Percentiles rank a stretch among this genome's conserved stretches.
phyloP scores from a whole-genome alignment of 2,329 filamentous ascomycete genomes.

The Simplicillium aogashimaense region DNA sequence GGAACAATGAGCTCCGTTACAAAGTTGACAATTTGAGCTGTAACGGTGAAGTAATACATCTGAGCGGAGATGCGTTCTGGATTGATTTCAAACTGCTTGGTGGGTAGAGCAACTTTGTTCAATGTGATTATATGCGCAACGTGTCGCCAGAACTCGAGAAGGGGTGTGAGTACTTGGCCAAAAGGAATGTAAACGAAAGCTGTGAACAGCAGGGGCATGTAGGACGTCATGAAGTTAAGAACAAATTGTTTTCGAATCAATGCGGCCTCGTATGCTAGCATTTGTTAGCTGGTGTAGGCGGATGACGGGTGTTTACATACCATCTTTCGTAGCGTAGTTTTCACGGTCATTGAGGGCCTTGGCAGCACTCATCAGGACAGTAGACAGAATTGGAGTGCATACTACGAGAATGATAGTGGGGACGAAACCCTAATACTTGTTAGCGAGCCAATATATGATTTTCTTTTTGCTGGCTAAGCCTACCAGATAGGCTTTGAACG shows the following conservation, averaged over 20 bases:
- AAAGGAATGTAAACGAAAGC: constrained; percentile 95
- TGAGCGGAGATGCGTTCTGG: constrained; percentile 76
- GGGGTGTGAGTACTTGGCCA: constrained; percentile 70
- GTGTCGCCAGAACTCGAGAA: constrained; percentile 71
- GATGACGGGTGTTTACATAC: constrained; percentile 20
- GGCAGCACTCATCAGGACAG: constrained; percentile 66
- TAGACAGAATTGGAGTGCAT: constrained; percentile 67
- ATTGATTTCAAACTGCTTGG: constrained; percentile 67
- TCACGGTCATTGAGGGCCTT: constrained; percentile 71
- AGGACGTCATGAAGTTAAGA: constrained; percentile 93
- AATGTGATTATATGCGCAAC: constrained; percentile 68
- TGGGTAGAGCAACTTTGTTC: constrained; percentile 60
- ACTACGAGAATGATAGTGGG: constrained; percentile 82
- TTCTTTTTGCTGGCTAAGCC: constrained; percentile 16
- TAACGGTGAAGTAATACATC: constrained; percentile 93
- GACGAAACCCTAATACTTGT: constrained; percentile 58
- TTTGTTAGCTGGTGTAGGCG: constrained; percentile 6
- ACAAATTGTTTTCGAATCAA: constrained; percentile 91
- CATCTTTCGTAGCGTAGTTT: constrained; percentile 82
- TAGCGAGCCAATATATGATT: background rate
- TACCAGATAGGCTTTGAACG: constrained; percentile 76
- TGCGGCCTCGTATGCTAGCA: constrained; percentile 63
- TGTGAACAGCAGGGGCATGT: constrained; percentile 83
- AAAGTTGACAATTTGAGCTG: constrained; percentile 83
- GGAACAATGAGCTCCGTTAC: constrained; percentile 78